Evolutionary conservation across 768 basidiomycete genomes (phyloP), one percentile per base, ranked within the genome.

Genomic region (Pholiota microspora): DNA sequence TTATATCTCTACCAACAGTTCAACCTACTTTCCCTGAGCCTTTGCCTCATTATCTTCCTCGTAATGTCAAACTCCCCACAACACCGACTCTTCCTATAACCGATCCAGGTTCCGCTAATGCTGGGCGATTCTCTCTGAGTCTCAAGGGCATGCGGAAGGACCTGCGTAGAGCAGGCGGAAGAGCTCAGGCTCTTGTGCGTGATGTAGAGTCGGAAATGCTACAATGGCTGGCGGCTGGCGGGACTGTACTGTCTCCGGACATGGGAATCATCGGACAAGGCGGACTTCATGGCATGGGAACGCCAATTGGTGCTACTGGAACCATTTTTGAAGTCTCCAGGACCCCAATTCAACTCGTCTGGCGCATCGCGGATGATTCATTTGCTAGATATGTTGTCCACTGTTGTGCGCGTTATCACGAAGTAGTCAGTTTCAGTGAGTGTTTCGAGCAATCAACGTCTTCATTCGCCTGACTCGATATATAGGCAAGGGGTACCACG

Each of bases 351-450:
- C 80, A 84, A 65, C 76, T 92, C 16, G 76, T 92, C 3, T 93
- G 91, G 91, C 77, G 73, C n/a, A 83, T 87, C 55, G 62, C 73
- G 4, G 79, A 86, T 53, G 87, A 90, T 62, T 76, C 83, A 0
- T 92, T 91, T 71, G 83, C 86, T 25, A 78, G 91, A 28, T 92
- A 89, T 62, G 81, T 92, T 44, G 83, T 92, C 5, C 91, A 94
- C 59, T 92, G 90, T 59, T 85, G 88, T 55, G 89, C 89, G 36
- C 76, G 90, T 32, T 92, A 86, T 69, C 82, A 92, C 67, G 83
- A 84, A 54, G 68, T 93, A 55, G 85, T 92, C 62, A 88, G 87
- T 71, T 93, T 85, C 75, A 92, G 89, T 89, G 68, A 62, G 88
- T 27, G 13, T 31, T 12, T 7, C 28, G 9, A 4, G 15, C 34